Percentiles rank a stretch among this genome's conserved stretches.
These are phyloP conservation scores for Tremella yokohamensis DNA, from an alignment of 768 basidiomycete species.

Conservation along the genomic window DNA sequence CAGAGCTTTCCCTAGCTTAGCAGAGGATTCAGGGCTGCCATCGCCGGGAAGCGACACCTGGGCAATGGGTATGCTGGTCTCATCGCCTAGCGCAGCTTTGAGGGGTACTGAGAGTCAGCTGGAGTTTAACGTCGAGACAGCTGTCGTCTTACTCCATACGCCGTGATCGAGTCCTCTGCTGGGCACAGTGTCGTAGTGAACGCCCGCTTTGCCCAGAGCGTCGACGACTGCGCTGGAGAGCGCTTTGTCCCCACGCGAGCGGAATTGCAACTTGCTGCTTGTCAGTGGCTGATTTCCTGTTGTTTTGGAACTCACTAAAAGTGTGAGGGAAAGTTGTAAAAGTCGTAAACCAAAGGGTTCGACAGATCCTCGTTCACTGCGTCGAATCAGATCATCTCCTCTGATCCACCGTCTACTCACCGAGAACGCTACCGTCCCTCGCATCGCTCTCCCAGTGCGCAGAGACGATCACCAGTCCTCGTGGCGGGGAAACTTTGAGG, in stretches of 20 bases:
- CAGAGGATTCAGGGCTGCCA: constrained; percentile 17
- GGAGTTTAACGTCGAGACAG: neutral
- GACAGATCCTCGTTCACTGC: constrained; percentile 35
- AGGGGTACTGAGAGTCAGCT: constrained; percentile 25
- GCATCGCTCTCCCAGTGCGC: constrained; percentile 46
- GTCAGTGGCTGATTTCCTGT: no score
- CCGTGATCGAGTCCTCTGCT: constrained; percentile 45
- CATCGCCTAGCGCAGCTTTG: constrained; percentile 27
- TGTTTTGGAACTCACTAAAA: constrained; percentile 14
- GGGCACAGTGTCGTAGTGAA: neutral
- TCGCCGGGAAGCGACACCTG: constrained; percentile 43
- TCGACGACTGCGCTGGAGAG: constrained; percentile 16
- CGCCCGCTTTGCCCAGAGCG: constrained; percentile 18
- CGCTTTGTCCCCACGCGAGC: neutral
- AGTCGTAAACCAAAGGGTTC: constrained; percentile 47
- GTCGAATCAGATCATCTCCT: neutral
- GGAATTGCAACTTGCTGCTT: no score
- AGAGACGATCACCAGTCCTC: constrained; percentile 40
- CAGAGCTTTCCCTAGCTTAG: constrained; percentile 39
- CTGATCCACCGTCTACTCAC: constrained; percentile 17
- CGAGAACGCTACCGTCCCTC: constrained; percentile 19
- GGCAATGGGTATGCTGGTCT: constrained; percentile 29
- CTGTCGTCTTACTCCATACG: constrained; percentile 34
- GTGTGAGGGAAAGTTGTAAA: constrained; percentile 42
- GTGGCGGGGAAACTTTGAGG: constrained; percentile 24